Base-by-base conservation (phyloP, 257 asterid genomes). In the Ligustrum vulgare region DNA sequence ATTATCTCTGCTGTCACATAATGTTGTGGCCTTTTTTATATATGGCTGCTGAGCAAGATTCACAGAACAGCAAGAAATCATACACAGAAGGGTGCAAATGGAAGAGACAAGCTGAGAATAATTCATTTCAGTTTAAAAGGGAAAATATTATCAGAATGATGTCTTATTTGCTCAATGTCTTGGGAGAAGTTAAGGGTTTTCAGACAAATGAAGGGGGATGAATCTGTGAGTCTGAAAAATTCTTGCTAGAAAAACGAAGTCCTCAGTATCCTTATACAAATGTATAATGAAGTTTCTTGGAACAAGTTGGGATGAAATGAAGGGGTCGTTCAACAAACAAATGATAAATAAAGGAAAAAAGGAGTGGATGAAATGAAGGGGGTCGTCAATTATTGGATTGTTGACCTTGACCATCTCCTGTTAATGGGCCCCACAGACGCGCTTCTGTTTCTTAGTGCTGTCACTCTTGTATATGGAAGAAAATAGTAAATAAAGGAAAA, bases 11-110 rank as follows among this genome's bases (percentile, higher is more conserved):
- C 4, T 34, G 69, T 6, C 43, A 75, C 94, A 89, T 18, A 0
- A 7, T 20, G 80, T 69, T 2, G 75, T 67, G 12, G 65, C 82
- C 8, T 16, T 23, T 35, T 88, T 1, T 49, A 82, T 84, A 77
- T 94, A 94, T 11, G 93, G 93, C 83, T 94, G 98, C 75, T 94
- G 97, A 65, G 86, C 82, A 39, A 77, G 80, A 39, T 85, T 81
- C 47, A 69, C 37, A 20, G 86, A 83, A 49, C 78, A 65, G 28
- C 9, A 51, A 0, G 77, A 88, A 49, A 85, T 11, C 28, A 91
- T 34, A 60, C 16, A 60, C 7, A 60, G 47, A 11, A 84, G 72
- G 78, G 84, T 51, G 75, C 71, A 67, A 32, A 85, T 45, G 35
- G 82, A 51, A 22, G 56, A 43, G 45, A 82, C 10, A 49, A 72